Evolutionary conservation across 768 basidiomycete genomes (phyloP).

Genomic region (Suillus spraguei): DNA sequence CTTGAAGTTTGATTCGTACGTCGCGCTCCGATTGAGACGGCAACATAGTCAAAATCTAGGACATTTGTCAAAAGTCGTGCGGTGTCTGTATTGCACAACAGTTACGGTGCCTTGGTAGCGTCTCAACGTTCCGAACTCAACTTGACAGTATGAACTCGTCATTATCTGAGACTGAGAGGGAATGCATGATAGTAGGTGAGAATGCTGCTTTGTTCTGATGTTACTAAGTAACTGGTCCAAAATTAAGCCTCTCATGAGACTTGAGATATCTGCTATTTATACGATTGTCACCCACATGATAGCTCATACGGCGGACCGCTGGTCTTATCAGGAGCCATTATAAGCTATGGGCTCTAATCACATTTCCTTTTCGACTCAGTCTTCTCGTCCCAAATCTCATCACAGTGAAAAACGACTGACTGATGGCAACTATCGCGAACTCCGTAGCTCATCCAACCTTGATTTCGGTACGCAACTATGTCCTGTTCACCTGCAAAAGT

Average conservation of each 20-base stretch:
- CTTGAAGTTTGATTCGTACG: background rate
- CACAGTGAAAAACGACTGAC: background rate
- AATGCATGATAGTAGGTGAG: background rate
- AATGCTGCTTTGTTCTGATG: background rate
- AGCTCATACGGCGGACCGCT: constrained; percentile 8
- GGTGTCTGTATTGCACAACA: background rate
- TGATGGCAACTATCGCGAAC: constrained; percentile 64
- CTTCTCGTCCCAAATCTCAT: background rate
- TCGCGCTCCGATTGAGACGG: no score
- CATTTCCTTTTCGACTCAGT: constrained; percentile 1
- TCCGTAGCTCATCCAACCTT: constrained; percentile 62
- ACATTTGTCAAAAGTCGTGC: background rate
- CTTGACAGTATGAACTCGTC: background rate
- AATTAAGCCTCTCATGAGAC: background rate
- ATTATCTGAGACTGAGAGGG: background rate
- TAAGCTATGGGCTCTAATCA: background rate
- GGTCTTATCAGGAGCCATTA: constrained; percentile 9
- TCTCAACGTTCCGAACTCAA: no score
- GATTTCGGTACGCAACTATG: constrained; percentile 45
- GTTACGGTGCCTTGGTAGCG: no score
- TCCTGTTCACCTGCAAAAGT: background rate
- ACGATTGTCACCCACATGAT: background rate
- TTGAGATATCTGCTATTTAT: background rate
- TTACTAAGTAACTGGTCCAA: background rate
- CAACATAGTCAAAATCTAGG: background rate